phyloP scores from a whole-genome alignment of 805 yeast species.

The Candida ovalis region DNA sequence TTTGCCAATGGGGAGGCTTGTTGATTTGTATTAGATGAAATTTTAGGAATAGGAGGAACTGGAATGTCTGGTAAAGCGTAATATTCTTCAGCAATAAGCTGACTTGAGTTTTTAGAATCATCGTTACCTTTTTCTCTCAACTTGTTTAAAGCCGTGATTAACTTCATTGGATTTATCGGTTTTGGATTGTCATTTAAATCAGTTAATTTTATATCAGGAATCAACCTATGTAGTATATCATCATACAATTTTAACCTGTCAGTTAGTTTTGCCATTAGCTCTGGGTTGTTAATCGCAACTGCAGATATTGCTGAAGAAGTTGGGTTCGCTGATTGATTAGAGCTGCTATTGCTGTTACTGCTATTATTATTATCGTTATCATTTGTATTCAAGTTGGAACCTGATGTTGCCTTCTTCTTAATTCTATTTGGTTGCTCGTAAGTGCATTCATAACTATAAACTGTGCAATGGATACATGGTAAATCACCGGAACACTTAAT shows the following conservation, averaged over 20 bases:
- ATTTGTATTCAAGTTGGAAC: not conserved
- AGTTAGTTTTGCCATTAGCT: conserved; percentile 28
- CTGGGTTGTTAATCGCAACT: conserved; percentile 16
- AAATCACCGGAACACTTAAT: conserved; percentile 48
- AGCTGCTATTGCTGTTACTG: not conserved
- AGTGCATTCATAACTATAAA: conserved; percentile 79
- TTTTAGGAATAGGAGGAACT: conserved; percentile 23
- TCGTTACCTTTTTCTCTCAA: conserved; percentile 22
- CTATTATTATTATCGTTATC: not conserved
- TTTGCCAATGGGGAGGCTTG: not conserved
- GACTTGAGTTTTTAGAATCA: conserved; percentile 16
- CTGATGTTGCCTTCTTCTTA: conserved; percentile 32
- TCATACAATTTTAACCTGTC: conserved; percentile 30
- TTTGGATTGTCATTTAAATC: conserved; percentile 30
- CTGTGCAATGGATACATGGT: conserved; percentile 67
- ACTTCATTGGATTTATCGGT: conserved; percentile 32
- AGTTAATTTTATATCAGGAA: conserved; percentile 31
- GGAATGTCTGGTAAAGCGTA: conserved; percentile 31
- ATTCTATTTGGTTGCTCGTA: conserved; percentile 63
- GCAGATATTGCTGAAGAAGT: conserved; percentile 15
- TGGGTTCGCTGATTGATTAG: conserved; percentile 1
- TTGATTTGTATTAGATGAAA: conserved; percentile 14
- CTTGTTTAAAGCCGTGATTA: conserved; percentile 28
- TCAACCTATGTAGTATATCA: conserved; percentile 28
- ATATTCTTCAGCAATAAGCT: conserved; percentile 25